Base-by-base conservation (phyloP, 2,329 filamentous ascomycete genomes). In the Colletotrichum phormii region DNA sequence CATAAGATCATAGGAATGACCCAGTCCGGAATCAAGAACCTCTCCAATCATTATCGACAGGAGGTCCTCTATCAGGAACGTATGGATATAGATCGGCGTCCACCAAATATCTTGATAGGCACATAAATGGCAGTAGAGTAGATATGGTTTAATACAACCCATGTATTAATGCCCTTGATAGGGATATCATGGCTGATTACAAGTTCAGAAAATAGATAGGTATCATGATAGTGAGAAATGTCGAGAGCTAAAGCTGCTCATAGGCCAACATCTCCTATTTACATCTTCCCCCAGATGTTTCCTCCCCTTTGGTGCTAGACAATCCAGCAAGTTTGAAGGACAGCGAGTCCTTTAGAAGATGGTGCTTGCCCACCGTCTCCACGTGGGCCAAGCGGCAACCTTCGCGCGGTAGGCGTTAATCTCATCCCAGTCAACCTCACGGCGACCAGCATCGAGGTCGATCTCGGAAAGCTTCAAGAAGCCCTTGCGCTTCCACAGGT, bases 361-460 rank as follows among this genome's bases (percentile, higher is more conserved):
- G 65, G 78, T 80, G 78, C 84, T 70, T 2, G 83, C 60, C 26
- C 80, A 59, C 4, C 84, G 82, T 78, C 81, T 83, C 89, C 88
- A 91, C 13, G 82, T 79, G 1, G 89, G 89, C 84, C 84, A 87
- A 4, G 81, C 77, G 18, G 86, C 87, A 24, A 89, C 79, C 80
- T 84, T 79, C 49, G 84, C 86, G 35, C 86, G 85, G 77, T 87
- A 84, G 49, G 82, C 86, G 79, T 91, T 88, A 81, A 92, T 91
- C 53, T 83, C 83, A 12, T 92, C 90, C 89, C 89, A 93, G 79
- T 93, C 88, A 63, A 92, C 86, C 80, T 90, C 87, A 71, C 91
- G 87, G 51, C 91, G 88, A 74, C 91, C 91, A 33, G 86, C 87
- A 78, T 94, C 91, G 66, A 94, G 86, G 76, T 94, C 91, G 71